Evolutionary conservation across 345 rosid species (phyloP).

Genomic region (Citrus glauca): DNA sequence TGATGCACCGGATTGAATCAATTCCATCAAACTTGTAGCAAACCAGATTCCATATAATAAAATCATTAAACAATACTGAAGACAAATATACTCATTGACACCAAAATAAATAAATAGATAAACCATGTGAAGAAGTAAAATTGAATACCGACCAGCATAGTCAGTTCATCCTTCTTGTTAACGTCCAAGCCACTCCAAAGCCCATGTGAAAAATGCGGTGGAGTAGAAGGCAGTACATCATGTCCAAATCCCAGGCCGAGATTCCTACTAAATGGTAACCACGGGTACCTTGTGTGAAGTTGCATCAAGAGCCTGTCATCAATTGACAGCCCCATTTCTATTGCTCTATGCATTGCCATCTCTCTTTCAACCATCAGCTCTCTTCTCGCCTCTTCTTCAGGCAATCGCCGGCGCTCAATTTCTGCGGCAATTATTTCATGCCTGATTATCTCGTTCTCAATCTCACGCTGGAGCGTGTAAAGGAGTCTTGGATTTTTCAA

Average conservation of each 20-base stretch:
- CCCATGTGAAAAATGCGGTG: too few relatives aligned
- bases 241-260: too few relatives aligned
- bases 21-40: not conserved
- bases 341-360: too few relatives aligned
- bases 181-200: too few relatives aligned
- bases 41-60: not conserved
- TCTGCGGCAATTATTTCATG: constrained; percentile 15
- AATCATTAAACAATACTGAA: not conserved
- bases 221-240: too few relatives aligned
- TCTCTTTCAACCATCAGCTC: constrained; percentile 29
- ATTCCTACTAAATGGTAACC: too few relatives aligned
- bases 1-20: not conserved
- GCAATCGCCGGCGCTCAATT: constrained; percentile 23
- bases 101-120: not conserved
- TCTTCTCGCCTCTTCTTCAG: constrained; percentile 38
- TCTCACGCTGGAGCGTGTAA: constrained; percentile 22
- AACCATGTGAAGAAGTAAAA: not conserved
- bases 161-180: too few relatives aligned
- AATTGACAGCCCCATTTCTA: too few relatives aligned
- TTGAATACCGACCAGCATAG: not conserved
- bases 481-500: constrained; percentile 4
- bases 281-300: too few relatives aligned
- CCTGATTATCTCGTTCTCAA: constrained; percentile 39
- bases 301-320: too few relatives aligned
- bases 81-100: not conserved